Conservation (phyloP, 352 stramenopile genomes). For the Phytophthora syringae region DNA sequence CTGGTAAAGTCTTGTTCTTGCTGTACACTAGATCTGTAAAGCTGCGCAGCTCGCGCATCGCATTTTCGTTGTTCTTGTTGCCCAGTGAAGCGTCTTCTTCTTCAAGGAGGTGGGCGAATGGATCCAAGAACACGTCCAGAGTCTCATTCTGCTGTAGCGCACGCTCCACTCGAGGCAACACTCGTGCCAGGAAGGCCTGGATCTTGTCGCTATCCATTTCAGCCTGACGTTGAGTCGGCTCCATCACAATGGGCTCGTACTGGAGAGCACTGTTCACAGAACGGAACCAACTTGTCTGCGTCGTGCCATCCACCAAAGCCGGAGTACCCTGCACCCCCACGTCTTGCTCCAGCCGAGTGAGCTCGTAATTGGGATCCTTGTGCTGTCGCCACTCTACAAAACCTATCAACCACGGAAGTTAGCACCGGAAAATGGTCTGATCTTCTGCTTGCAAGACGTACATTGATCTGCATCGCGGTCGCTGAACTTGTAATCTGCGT, state of each 20-base stretch:
- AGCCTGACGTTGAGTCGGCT: conserved; percentile 32
- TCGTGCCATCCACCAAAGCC: conserved; percentile 68
- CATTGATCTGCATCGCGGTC: conserved; percentile 82
- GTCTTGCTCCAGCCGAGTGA: conserved; percentile 80
- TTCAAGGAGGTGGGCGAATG: conserved; percentile 74
- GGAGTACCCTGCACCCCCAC: conserved; percentile 77
- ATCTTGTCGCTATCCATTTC: conserved; percentile 80
- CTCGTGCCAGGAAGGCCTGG: conserved; percentile 67
- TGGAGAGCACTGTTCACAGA: conserved; percentile 84
- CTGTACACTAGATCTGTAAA: conserved; percentile 95
- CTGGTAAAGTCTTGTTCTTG: conserved; percentile 91
- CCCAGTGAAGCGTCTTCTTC: conserved; percentile 61
- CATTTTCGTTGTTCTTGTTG: conserved; percentile 87
- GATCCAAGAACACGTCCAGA: conserved; percentile 85
- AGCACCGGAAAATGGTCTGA: not conserved
- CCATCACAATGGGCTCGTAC: conserved; percentile 78
- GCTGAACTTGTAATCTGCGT: conserved; percentile 87
- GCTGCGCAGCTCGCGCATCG: conserved; percentile 91
- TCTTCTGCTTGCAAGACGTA: conserved; percentile 39
- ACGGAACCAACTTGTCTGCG: conserved; percentile 86
- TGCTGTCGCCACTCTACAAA: conserved; percentile 89
- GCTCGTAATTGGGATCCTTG: conserved; percentile 85
- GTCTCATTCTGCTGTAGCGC: conserved; percentile 88
- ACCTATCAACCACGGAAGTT: conserved; percentile 31
- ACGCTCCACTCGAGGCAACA: conserved; percentile 75